Evolutionary conservation across 192 early-diverging fungal genomes (phyloP).

Genomic region (Allomyces arbusculus): DNA sequence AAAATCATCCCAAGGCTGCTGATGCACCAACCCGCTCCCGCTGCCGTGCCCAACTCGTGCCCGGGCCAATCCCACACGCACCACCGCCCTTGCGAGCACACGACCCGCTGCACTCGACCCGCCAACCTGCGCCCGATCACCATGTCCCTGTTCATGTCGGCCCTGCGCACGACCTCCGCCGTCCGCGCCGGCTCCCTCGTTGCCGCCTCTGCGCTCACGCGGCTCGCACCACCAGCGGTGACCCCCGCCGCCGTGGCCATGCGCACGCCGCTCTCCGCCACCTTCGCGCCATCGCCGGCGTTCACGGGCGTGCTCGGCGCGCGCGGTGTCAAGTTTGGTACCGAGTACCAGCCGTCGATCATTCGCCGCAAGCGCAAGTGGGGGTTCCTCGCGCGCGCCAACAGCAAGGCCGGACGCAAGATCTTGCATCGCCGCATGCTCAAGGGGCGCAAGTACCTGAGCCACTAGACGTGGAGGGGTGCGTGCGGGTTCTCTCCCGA

Average conservation of each 20-base stretch:
- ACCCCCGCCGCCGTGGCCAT: slow-evolving; percentile 16
- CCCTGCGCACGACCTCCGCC: too few relatives aligned
- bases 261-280: slow-evolving; percentile 17
- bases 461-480: slow-evolving; percentile 30
- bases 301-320: slow-evolving; percentile 3
- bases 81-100: too few relatives aligned
- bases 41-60: too few relatives aligned
- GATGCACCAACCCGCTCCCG: too few relatives aligned
- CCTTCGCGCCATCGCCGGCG: slow-evolving; percentile 8
- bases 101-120: too few relatives aligned
- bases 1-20: too few relatives aligned
- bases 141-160: too few relatives aligned
- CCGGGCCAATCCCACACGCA: too few relatives aligned
- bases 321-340: slow-evolving; percentile 47
- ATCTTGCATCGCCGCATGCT: slow-evolving; percentile 49
- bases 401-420: slow-evolving; percentile 56
- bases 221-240: slow-evolving; percentile 13
- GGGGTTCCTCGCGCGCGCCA: slow-evolving; percentile 69
- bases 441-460: slow-evolving; percentile 76
- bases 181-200: too few relatives aligned
- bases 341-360: slow-evolving; percentile 82
- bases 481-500: too few relatives aligned
- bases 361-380: slow-evolving; percentile 73
- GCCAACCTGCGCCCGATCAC: too few relatives aligned
- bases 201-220: too few relatives aligned